Evolutionary conservation across 148 eudicot genomes (phyloP), one percentile per base, ranked within the genome.

Genomic region (Amaranthus hypochondriacus): DNA sequence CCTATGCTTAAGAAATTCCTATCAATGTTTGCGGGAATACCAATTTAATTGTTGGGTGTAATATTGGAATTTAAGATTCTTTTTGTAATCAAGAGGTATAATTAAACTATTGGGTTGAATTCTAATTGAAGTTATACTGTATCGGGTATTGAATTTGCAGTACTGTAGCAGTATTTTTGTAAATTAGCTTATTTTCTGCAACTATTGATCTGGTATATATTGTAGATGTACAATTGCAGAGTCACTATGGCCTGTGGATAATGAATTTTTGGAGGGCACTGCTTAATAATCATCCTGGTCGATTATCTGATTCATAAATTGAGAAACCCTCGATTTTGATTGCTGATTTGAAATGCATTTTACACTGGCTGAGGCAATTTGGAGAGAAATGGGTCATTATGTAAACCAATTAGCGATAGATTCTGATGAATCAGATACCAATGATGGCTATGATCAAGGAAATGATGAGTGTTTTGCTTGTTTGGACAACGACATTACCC

Each of bases 401-500:
- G 68, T 73, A 5, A 74, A 77, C 68, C 62, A 73, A 21, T 68
- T 78, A 48, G 73, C 73, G 39, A 68, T 69, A 21, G 73, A 42
- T 73, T 61, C 73, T 47, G 81, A 73, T 0, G 73, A 65, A 14
- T 39, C 52, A 9, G 75, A 71, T 7, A 53, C 48, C n/a, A 46
- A 18, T 68, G 77, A 67, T 52, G 55, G 56, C n/a, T 6, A 42
- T 56, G 66, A n/a, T 64, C 71, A 71, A 65, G 57, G 49, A n/a
- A 11, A 47, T 18, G 71, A 28, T 60, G 43, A 42, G 9, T 49
- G 67, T 69, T 61, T 51, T 14, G 6, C 21, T 10, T 53, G 60
- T 72, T 73, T 90, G 70, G 93, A 88, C 73, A 75, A 86, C 71
- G 97, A 92, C 70, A 78, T 92, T 78, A 83, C 87, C 62, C 96